Evolutionary conservation across 805 yeast species (phyloP).

Genomic region (Candida sphagnicola): DNA sequence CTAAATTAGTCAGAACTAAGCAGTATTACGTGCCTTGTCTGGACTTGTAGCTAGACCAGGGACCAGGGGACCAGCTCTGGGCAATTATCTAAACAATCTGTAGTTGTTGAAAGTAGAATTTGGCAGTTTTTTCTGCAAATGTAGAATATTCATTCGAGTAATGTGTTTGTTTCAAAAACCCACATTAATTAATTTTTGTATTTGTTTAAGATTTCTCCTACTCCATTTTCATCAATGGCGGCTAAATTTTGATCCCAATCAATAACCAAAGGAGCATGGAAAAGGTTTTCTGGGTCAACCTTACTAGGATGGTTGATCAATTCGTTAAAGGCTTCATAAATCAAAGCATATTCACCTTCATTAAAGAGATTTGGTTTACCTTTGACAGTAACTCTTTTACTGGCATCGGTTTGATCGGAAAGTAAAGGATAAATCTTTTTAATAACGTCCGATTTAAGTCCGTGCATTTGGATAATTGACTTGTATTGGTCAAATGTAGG

Average conservation of each 20-base stretch:
- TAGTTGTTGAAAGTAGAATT: no score
- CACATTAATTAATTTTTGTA: not conserved
- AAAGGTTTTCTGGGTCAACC: conserved; percentile 30
- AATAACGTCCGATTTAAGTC: conserved; percentile 21
- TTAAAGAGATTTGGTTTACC: conserved; percentile 23
- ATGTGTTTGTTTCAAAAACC: no score
- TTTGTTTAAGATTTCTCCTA: conserved; percentile 16
- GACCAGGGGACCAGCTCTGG: no score
- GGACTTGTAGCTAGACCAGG: no score
- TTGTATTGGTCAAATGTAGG: conserved; percentile 42
- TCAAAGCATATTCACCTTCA: conserved; percentile 35
- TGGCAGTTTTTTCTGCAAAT: no score
- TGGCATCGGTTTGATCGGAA: conserved; percentile 17
- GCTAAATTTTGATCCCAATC: conserved; percentile 44
- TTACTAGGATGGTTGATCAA: conserved; percentile 18
- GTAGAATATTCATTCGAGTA: no score
- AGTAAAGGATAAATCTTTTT: conserved; percentile 36
- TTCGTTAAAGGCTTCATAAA: conserved; percentile 32
- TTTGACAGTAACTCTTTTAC: conserved; percentile 12
- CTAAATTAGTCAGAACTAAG: no score
- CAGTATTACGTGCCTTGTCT: no score
- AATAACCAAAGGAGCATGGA: conserved; percentile 38
- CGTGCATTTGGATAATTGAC: conserved; percentile 22
- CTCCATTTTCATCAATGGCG: conserved; percentile 33
- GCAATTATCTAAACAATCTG: no score